Base-by-base conservation (phyloP, 192 early-diverging fungal genomes). In the Umbelopsis ramanniana region DNA sequence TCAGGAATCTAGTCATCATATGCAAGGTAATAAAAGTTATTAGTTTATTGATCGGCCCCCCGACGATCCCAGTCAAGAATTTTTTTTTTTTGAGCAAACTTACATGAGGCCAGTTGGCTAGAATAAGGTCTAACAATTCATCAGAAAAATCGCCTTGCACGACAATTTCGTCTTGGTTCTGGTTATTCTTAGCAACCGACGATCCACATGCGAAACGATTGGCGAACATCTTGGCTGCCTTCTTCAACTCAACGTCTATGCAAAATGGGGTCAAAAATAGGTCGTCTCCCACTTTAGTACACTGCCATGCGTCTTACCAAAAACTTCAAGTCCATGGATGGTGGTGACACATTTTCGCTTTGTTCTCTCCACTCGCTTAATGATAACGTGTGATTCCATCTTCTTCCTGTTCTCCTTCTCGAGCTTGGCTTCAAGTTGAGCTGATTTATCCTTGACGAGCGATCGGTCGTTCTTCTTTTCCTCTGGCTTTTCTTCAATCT, bases 61-160 rank as follows among this genome's bases (percentile, higher is more conserved):
- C 47, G 47, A n/a, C 47, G 47, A 48, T 29, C 45, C 38, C 38
- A 3, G 23, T 55, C 33, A 48, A 26, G 55, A 63, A 35, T 40
- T 6, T 40, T 40, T 6, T 40, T 40, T 53, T n/a, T 68, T 15
- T 0, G 29, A 46, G 40, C 29, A 29, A 40, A 78, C 80, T 79
- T 81, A 92, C 89, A 35, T 88, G 63, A 17, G 89, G 83, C 87
- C 89, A 95, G 38, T 88, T 90, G 79, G 89, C 86, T 48, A 88
- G 68, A 75, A 99, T 94, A 37, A 97, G 79, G 11, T 94, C 93
- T 66, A 85, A 84, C 52, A 99, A 88, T 74, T 98, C 97, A 60
- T 98, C 89, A 23, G 90, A 87, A 60, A 96, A 89, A 75, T 99
- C 97, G 71, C 97, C 97, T 76, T 98, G 97, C 8, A 99, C 93